Percentiles rank a stretch among this genome's conserved stretches.
Conservation (phyloP, 2,329 filamentous ascomycete genomes). For the Fusarium sp. region DNA sequence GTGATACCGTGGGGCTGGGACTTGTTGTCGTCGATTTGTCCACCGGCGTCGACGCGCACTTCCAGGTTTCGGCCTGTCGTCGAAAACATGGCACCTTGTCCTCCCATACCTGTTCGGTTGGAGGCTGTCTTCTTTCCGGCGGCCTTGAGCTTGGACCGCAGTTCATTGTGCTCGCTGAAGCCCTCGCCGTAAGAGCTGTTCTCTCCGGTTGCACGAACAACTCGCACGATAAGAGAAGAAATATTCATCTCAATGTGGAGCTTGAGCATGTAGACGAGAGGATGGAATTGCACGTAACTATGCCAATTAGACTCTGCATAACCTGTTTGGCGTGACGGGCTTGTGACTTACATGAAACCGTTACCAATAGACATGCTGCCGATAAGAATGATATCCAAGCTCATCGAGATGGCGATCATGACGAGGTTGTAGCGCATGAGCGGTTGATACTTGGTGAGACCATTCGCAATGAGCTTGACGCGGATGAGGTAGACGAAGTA, state of each 20-base stretch:
- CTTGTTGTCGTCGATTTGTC: neutral
- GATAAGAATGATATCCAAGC: constrained; percentile 46
- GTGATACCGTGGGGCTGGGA: constrained; percentile 36
- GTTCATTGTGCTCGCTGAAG: constrained; percentile 28
- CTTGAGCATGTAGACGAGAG: constrained; percentile 46
- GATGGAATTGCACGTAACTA: constrained; percentile 46
- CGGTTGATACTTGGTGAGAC: constrained; percentile 62
- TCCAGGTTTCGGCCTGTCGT: constrained; percentile 25
- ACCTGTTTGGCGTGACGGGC: too few relatives aligned
- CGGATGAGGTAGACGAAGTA: constrained; percentile 57
- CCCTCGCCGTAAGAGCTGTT: constrained; percentile 35
- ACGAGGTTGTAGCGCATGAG: constrained; percentile 53
- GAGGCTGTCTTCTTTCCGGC: constrained; percentile 5
- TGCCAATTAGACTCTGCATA: neutral
- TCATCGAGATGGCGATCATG: constrained; percentile 46
- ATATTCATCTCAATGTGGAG: constrained; percentile 47
- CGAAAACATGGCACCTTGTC: constrained; percentile 17
- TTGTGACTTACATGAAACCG: constrained; percentile 37
- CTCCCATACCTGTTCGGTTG: constrained; percentile 7
- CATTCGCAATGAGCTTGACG: constrained; percentile 56
- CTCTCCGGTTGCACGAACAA: constrained; percentile 44
- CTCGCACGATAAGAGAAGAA: constrained; percentile 39
- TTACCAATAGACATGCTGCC: constrained; percentile 44
- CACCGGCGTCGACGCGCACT: constrained; percentile 25
- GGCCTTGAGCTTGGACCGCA: constrained; percentile 28